Evolutionary conservation across 2,329 filamentous ascomycete genomes (phyloP), one percentile per base, ranked within the genome.

Genomic region (Fusarium equiseti): DNA sequence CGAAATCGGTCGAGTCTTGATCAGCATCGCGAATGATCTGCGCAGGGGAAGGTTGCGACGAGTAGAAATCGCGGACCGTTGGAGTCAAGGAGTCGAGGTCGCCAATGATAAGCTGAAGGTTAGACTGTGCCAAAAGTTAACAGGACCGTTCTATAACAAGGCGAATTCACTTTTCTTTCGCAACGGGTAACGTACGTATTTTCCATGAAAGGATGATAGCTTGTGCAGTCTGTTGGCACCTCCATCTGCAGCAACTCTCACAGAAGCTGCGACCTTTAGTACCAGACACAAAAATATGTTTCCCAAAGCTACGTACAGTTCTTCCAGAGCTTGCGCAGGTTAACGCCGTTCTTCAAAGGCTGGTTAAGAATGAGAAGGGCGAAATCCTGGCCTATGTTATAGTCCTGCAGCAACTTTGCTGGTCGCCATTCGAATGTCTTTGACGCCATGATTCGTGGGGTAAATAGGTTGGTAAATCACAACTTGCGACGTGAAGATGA

Each of bases 1-100:
- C 90, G 74, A 98, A 97, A 79, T 99, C 96, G 29, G 96, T 97
- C 22, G 91, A 92, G 73, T 97, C 88, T 80, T 98, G 93, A 77
- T 97, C 93, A n/a, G 85, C 79, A 69, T 95, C 90, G 73, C 89
- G 83, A 70, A 93, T 85, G 56, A 98, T 84, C 15, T 84, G 77
- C 3, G 93, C 84, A 79, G 78, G 79, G 22, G 58, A 77, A 18
- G 77, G 79, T 55, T 86, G 84, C 24, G 84, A 81, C 35, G 86
- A 83, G 81, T 95, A 97, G 80, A 92, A 91, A n/a, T 85, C 75
- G 55, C 85, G 85, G 13, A 92, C 87, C 15, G 88, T 81, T 12
- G 88, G 83, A 5, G 82, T 82, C 20, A 98, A 83, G 6, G 95
- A 98, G 82, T 99, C 96, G 12, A 99, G 86, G 78, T 99, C 96